Base-by-base conservation (phyloP, 2,329 filamentous ascomycete species). In the Domatiomyces globalis region DNA sequence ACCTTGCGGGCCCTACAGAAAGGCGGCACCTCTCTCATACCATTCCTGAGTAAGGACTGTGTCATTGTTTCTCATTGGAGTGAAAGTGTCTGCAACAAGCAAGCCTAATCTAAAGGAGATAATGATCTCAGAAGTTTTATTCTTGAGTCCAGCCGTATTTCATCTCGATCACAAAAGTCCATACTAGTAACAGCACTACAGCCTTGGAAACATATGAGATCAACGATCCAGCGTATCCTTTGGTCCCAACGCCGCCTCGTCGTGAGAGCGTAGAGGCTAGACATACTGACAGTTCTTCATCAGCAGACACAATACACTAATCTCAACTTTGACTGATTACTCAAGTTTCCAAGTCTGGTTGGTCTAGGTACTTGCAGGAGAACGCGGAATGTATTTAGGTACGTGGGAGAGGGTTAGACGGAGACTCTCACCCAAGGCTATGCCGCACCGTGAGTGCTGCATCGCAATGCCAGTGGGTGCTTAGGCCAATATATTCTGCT, bases 241-340 rank as follows among this genome's bases (percentile, higher is more conserved):
- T 39, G 33, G 33, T 15, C 2, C 33, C 4, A 15, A 15, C 15
- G 4, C 33, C 15, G 4, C 33, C 12, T 33, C 29, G 8, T 33
- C 29, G 8, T 33, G 29, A 9, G 8, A 33, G 29, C 29, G 29
- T 7, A 9, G 29, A 33, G 29, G 8, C 29, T 7, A 10, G 10
- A 33, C 33, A 15, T 15, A 6, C 22, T 59, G 42, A 53, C 60
- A 52, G 56, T 51, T 51, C 49, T 60, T 22, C 58, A 61, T 18
- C 59, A 61, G 39, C 59, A 61, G 46, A 61, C 59, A 15, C 58
- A 58, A 6, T 61, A 58, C 51, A 48, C 52, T 7, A 46, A 53
- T 17, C 44, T 46, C 19, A 5, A 4, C 17, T 17, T 18, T 5
- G 44, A 17, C 12, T 46, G n/a, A n/a, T n/a, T n/a, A n/a, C n/a